Evolutionary conservation across 352 stramenopile genomes (phyloP).

Genomic region (Peronospora belbahrii): DNA sequence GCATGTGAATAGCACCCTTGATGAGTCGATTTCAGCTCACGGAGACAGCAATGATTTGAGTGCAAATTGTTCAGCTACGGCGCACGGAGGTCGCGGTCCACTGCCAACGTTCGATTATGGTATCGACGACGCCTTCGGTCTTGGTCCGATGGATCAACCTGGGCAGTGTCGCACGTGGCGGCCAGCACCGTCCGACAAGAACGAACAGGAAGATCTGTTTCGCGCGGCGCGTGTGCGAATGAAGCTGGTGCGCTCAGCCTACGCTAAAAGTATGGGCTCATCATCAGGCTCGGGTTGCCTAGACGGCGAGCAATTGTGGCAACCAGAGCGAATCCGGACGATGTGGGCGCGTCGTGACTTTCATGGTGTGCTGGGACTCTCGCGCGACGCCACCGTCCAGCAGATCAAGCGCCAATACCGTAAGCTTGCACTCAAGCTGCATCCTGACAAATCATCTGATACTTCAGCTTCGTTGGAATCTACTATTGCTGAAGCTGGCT

Average conservation of each 20-base stretch:
- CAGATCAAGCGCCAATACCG: constrained; percentile 81
- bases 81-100: constrained; percentile 9
- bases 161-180: constrained; percentile 29
- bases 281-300: constrained; percentile 30
- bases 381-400: constrained; percentile 48
- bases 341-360: constrained; percentile 79
- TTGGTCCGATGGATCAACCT: constrained; percentile 13
- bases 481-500: constrained; percentile 16
- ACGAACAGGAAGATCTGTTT: constrained; percentile 74
- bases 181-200: constrained; percentile 39
- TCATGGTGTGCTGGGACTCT: constrained; percentile 63
- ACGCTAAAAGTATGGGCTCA: constrained; percentile 24
- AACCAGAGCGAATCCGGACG: constrained; percentile 63
- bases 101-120: constrained; percentile 33
- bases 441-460: constrained; percentile 64
- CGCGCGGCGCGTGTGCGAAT: constrained; percentile 65
- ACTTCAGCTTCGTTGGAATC: constrained; percentile 29
- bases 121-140: constrained; percentile 27
- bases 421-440: constrained; percentile 78
- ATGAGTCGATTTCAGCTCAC: background rate
- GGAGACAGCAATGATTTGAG: background rate
- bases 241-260: constrained; percentile 61
- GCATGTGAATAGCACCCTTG: constrained; percentile 1
- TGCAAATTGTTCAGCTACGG: background rate
- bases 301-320: constrained; percentile 65